Evolutionary conservation across 148 eudicot species (phyloP).

Genomic region (Silene latifolia): DNA sequence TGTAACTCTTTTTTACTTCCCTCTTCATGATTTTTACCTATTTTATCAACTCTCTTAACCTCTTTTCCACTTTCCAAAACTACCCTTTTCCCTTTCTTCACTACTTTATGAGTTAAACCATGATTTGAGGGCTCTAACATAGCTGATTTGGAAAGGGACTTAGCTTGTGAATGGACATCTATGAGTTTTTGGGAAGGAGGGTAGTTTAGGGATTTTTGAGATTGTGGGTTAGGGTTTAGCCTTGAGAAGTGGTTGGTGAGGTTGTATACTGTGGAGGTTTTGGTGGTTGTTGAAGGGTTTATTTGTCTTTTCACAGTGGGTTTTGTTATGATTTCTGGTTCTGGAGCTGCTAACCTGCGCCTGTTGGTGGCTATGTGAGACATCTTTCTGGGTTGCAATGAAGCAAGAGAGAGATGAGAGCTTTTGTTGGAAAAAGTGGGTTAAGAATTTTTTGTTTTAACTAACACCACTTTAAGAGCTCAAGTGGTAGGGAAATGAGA

Average conservation of each 20-base stretch:
- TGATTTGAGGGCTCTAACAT: conserved; percentile 31
- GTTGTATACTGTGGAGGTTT: conserved; percentile 45
- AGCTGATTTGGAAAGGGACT: conserved; percentile 32
- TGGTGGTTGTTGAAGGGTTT: conserved; percentile 34
- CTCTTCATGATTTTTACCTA: conserved; percentile 17
- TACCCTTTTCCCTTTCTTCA: conserved; percentile 28
- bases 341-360: conserved; percentile 41
- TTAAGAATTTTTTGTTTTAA: conserved; percentile 10
- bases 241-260: conserved; percentile 59
- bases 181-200: conserved; percentile 23
- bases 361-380: conserved; percentile 34
- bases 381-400: conserved; percentile 21
- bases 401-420: not conserved
- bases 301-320: conserved; percentile 38
- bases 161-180: conserved; percentile 31
- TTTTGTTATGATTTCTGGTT: conserved; percentile 23
- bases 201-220: conserved; percentile 26
- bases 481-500: not conserved
- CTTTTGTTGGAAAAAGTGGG: not conserved
- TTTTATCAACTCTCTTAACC: conserved; percentile 21
- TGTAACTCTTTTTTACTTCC: conserved; percentile 1
- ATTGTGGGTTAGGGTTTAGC: conserved; percentile 37
- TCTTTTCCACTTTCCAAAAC: conserved; percentile 26
- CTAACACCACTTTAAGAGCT: not conserved
- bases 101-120: conserved; percentile 12